These are phyloP conservation scores for Kwoniella botswanensis DNA, from an alignment of 768 basidiomycete species.

Conservation along the genomic window DNA sequence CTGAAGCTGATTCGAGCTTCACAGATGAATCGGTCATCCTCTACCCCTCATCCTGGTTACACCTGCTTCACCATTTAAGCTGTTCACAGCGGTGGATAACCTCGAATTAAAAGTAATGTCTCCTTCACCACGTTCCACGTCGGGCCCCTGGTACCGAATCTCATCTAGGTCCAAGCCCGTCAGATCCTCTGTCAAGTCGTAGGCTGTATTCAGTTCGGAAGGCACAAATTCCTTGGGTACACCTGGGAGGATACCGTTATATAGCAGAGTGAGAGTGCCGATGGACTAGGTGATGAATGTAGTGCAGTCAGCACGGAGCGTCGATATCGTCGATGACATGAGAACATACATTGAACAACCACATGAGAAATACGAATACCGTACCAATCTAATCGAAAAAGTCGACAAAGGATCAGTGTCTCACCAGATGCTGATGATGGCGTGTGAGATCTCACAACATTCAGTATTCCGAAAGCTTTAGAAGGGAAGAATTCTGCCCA, in stretches of 20 bases:
- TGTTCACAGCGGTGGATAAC: too few species aligned
- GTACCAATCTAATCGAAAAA: not conserved
- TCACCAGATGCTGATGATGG: not conserved
- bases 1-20: too few species aligned
- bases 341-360: slow-evolving; percentile 12
- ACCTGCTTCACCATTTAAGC: too few species aligned
- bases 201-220: too few species aligned
- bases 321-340: not conserved
- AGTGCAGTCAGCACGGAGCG: too few species aligned
- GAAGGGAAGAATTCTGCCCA: slow-evolving; percentile 14
- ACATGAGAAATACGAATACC: not conserved
- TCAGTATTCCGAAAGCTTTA: slow-evolving; percentile 8
- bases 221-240: slow-evolving; percentile 12
- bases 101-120: too few species aligned
- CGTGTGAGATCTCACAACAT: not conserved
- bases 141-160: too few species aligned
- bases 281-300: not conserved
- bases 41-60: too few species aligned
- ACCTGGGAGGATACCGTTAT: slow-evolving; percentile 6
- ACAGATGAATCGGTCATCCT: too few species aligned
- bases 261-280: slow-evolving; percentile 2
- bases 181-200: too few species aligned
- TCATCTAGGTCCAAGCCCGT: too few species aligned
- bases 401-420: not conserved
- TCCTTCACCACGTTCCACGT: too few species aligned